Base-by-base conservation (phyloP, 192 early-diverging fungal species). In the Coemansia sp. region DNA sequence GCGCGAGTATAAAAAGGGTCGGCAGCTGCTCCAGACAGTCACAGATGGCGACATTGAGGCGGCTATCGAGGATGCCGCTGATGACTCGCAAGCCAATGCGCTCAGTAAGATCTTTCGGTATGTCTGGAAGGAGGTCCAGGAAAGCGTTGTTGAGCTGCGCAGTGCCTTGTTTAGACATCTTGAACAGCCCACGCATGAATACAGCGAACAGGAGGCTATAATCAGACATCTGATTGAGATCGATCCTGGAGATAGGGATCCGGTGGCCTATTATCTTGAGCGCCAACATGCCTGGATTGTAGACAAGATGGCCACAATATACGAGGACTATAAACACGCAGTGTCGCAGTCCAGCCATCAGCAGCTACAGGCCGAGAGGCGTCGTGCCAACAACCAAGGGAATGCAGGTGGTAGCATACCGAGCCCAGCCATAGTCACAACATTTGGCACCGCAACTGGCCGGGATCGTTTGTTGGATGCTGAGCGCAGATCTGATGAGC, bases 1-100 rank as follows among this genome's bases (percentile, higher is more conserved):
- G 20, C 88, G 95, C 32, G 95, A 98, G 75, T 99, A 97, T 86
- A 94, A 96, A 70, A 97, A 95, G 76, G 97, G 97, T 40, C 90
- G 91, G 63, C 88, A 90, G 69, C 75, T 96, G 16, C 88, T 94
- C 67, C 79, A 88, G 65, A 78, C 84, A 19, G 69, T 87, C 54
- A 81, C 86, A 53, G 72, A 84, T 22, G 67, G 62, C 22, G 63
- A 70, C 42, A 65, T 65, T 14, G 78, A 63, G 11, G 60, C 46
- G 2, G 11, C 42, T 6, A 45, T 39, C 49, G 76, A 69, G 14
- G 37, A 46, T 5, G 48, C 17, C 13, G 48, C 43, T 6, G 68
- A 71, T 49, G 77, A 74, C 32, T 46, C 68, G 40, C 69, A 72
- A 63, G 43, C 71, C 22, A 74, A 65, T 22, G 85, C 78, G 63